A percentile compares a stretch with the other conserved stretches of the same genome.
These are phyloP conservation scores for Gonapodya sp. DNA, from an alignment of 192 early-diverging fungal species.

Conservation along the genomic window DNA sequence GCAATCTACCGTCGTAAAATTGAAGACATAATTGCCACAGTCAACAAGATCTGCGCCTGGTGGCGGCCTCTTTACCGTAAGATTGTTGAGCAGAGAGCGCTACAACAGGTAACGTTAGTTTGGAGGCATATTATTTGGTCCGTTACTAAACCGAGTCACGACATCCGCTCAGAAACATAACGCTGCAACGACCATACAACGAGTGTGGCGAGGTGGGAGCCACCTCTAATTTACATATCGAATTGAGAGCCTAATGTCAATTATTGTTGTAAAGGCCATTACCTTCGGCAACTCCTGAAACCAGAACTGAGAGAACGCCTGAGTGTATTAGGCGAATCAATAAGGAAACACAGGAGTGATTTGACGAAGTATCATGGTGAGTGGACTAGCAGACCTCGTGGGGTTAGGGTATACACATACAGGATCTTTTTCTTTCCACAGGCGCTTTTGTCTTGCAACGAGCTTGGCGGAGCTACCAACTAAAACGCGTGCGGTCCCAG, in stretches of 20 bases:
- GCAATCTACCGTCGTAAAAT: constrained; percentile 24
- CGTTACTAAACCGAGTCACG: no score
- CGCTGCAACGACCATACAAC: constrained; percentile 37
- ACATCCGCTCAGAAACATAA: constrained; percentile 26
- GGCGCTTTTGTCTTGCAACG: constrained; percentile 42
- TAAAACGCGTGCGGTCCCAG: constrained; percentile 29
- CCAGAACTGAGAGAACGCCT: constrained; percentile 33
- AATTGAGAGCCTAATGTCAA: constrained; percentile 12
- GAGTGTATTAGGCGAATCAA: constrained; percentile 28
- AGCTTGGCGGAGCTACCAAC: constrained; percentile 31
- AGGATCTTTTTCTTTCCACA: constrained; percentile 29
- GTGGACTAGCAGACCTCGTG: constrained; percentile 6
- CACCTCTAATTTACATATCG: not conserved
- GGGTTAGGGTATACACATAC: constrained; percentile 12
- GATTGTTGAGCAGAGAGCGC: constrained; percentile 25
- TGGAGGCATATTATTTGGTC: no score
- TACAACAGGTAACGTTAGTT: constrained; percentile 29
- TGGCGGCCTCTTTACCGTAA: constrained; percentile 39
- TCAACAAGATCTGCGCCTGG: constrained; percentile 37
- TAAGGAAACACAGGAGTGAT: constrained; percentile 27
- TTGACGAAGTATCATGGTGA: not conserved
- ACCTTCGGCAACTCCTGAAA: constrained; percentile 33
- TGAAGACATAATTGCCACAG: constrained; percentile 26
- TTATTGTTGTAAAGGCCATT: constrained; percentile 24
- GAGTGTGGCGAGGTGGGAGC: constrained; percentile 31